Percentiles rank a stretch among this genome's conserved stretches.
phyloP scores from a whole-genome alignment of 331 rosid species.

The Malus hybrid region DNA sequence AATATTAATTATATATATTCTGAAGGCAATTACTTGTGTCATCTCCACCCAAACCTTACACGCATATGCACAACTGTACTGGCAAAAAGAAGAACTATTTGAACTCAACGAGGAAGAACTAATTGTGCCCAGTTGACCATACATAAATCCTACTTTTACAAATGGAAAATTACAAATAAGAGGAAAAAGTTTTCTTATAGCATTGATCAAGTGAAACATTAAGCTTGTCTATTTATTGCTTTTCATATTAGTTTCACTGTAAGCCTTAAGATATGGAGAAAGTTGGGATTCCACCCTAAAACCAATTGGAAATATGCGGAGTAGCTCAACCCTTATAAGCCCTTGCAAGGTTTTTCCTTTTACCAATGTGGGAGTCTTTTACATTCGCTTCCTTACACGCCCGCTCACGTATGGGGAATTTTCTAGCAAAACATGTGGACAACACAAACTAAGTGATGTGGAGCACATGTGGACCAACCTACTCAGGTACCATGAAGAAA shows the following conservation, averaged over 20 bases:
- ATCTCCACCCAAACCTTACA: slow-evolving; percentile 7
- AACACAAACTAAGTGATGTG: too few species aligned
- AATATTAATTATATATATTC: background rate
- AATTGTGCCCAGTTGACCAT: background rate
- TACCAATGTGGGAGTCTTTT: too few species aligned
- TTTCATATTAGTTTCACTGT: background rate
- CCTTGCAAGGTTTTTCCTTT: too few species aligned
- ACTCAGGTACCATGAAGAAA: too few species aligned
- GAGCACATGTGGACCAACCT: too few species aligned
- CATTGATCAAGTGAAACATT: background rate
- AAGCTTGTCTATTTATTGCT: background rate
- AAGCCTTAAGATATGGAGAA: background rate
- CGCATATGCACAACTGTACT: background rate
- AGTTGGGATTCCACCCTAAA: too few species aligned
- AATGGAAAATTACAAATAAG: background rate
- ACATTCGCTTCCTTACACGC: too few species aligned
- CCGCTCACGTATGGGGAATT: too few species aligned
- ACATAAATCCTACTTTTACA: background rate
- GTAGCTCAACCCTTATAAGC: too few species aligned
- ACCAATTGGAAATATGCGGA: too few species aligned
- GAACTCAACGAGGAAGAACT: background rate
- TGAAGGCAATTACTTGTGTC: background rate
- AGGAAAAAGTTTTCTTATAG: background rate
- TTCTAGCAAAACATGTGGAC: too few species aligned
- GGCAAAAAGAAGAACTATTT: background rate